Conservation (phyloP, 106 monocot species). For the Vanilla planifolia region DNA sequence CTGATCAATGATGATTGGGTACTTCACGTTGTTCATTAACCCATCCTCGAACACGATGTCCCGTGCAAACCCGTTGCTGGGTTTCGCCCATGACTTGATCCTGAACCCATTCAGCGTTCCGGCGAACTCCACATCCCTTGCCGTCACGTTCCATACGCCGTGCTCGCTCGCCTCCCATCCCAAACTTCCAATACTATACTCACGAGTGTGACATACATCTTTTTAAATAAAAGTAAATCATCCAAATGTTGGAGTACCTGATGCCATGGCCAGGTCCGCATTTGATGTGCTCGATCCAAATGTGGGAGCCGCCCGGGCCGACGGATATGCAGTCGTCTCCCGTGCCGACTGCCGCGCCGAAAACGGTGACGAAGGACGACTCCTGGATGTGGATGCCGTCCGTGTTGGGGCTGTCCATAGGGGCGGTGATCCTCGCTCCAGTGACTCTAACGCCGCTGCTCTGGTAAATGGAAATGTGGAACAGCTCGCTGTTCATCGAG, state of each 20-base stretch:
- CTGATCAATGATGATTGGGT: constrained; percentile 13
- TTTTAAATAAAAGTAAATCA: neutral
- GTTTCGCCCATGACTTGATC: constrained; percentile 12
- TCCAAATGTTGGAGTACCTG: neutral
- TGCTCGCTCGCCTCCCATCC: neutral
- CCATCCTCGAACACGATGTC: neutral
- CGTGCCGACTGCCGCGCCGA: neutral
- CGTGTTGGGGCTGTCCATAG: constrained; percentile 1
- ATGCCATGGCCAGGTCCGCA: constrained; percentile 12
- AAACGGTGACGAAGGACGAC: neutral
- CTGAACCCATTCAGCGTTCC: constrained; percentile 5
- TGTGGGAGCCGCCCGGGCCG: neutral
- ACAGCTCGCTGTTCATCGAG: constrained; percentile 3
- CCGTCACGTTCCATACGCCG: neutral
- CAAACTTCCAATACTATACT: constrained; percentile 6
- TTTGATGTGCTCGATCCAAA: neutral
- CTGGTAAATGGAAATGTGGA: neutral
- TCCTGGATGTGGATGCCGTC: constrained; percentile 10
- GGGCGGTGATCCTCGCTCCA: neutral
- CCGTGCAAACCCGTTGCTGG: neutral
- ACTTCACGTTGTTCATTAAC: neutral
- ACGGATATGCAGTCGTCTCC: constrained; percentile 12
- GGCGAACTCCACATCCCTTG: neutral
- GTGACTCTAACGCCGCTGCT: neutral
- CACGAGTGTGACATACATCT: neutral